These are phyloP conservation scores for Leptographium flavum DNA, from an alignment of 2,329 filamentous ascomycete genomes.

Conservation along the genomic window DNA sequence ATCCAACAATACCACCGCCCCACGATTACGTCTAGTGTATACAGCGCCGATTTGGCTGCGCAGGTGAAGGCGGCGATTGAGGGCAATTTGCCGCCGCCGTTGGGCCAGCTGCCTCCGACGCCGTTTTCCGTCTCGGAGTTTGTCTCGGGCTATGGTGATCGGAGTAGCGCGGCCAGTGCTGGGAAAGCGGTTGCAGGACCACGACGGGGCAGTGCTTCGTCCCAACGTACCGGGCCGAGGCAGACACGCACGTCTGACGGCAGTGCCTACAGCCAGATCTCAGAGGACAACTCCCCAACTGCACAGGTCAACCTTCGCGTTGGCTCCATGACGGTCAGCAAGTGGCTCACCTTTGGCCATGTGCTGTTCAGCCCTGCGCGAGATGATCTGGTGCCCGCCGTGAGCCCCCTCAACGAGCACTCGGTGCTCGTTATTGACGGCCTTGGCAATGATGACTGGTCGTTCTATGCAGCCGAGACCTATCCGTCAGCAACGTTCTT, in stretches of 20 bases:
- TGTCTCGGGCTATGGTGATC: constrained; percentile 23
- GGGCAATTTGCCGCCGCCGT: constrained; percentile 15
- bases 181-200: constrained; percentile 12
- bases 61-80: constrained; percentile 34
- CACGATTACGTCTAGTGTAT: constrained; percentile 32
- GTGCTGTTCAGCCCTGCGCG: constrained; percentile 70
- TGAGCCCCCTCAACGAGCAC: constrained; percentile 36
- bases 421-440: constrained; percentile 68
- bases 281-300: constrained; percentile 46
- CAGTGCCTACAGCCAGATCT: constrained; percentile 30
- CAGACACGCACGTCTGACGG: constrained; percentile 25
- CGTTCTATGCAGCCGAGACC: constrained; percentile 69
- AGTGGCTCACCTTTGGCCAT: constrained; percentile 75
- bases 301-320: constrained; percentile 64
- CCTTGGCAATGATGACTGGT: constrained; percentile 80
- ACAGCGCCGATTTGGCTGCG: constrained; percentile 40
- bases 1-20: constrained; percentile 15
- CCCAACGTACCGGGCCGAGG: constrained; percentile 8
- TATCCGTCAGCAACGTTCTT: constrained; percentile 64
- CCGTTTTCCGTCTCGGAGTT: constrained; percentile 29
- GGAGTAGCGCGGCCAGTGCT: constrained; percentile 14
- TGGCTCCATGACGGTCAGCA: constrained; percentile 72
- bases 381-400: constrained; percentile 48
- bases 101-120: constrained; percentile 22
- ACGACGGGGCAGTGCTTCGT: constrained; percentile 17